Evolutionary conservation across 2,329 filamentous ascomycete species (phyloP).

Genomic region (Sphaerulina vaccinii): DNA sequence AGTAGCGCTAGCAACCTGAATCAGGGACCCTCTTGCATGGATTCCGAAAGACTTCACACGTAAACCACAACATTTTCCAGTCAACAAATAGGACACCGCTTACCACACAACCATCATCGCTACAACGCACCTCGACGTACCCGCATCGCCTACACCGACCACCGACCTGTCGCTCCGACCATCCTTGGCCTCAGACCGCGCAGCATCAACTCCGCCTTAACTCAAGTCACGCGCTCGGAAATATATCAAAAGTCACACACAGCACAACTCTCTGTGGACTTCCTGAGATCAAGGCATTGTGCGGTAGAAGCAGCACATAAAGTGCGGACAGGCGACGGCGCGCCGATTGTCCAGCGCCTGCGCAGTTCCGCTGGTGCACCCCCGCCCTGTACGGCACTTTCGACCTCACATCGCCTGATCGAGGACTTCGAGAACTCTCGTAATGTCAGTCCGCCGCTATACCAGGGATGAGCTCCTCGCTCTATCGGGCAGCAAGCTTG

Average conservation of each 20-base stretch:
- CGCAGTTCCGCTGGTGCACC: background rate
- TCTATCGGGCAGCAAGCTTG: slow-evolving; percentile 78
- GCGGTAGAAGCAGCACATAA: background rate
- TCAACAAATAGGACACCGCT: too few relatives aligned
- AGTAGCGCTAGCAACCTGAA: too few relatives aligned
- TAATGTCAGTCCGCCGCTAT: slow-evolving; percentile 58
- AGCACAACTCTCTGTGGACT: background rate
- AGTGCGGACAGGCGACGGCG: background rate
- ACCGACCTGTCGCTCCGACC: background rate
- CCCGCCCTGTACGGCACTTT: background rate
- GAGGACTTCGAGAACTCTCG: slow-evolving; percentile 1
- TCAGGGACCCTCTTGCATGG: too few relatives aligned
- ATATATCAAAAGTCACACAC: background rate
- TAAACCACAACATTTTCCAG: too few relatives aligned
- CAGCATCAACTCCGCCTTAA: background rate
- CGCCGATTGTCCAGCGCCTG: background rate
- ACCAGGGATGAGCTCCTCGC: slow-evolving; percentile 71
- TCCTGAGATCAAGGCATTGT: background rate
- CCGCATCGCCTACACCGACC: too few relatives aligned
- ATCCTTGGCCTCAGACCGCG: background rate
- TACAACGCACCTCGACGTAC: too few relatives aligned
- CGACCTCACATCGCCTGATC: slow-evolving; percentile 1
- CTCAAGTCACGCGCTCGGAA: background rate
- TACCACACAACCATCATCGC: background rate
- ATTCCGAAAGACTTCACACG: too few relatives aligned